Evolutionary conservation across 2,329 filamentous ascomycete genomes (phyloP), one percentile per base, ranked within the genome.

Genomic region (Talaromyces verruculosus): DNA sequence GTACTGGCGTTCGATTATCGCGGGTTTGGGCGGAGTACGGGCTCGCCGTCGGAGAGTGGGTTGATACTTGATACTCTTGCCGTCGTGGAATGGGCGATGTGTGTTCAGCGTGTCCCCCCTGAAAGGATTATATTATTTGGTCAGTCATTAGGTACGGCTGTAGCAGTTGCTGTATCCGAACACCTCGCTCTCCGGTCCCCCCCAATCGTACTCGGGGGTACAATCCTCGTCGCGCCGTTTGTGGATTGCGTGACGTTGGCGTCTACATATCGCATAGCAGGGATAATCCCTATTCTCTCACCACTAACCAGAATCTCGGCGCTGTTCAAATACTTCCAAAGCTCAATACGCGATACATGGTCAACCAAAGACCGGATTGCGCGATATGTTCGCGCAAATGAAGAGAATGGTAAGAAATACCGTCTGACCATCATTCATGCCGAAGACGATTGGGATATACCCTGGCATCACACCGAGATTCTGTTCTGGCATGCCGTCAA

Each of bases 81-180:
- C 0, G 73, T 88, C 2, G 80, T 80, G 1, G 77, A 85, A 11
- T 89, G 85, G 81, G 86, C 84, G 0, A 78, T 83, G 64, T 75
- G 84, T 0, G 80, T 79, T 0, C 85, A 83, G 2, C 75, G 77
- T 0, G 83, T 89, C 3, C 83, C 85, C 0, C 78, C 84, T 0
- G 84, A 0, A 11, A 35, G 33, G 10, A 88, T 87, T 45, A 78
- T 87, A n/a, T 72, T 89, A 25, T 88, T 86, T 66, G 83, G 79
- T 0, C 87, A 89, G 69, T 87, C 84, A 0, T 76, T 89, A 37
- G 87, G 87, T 3, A 87, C 86, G 1, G 86, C 82, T 0, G 83
- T 85, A 8, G 78, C 77, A 35, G 69, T 82, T 11, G 80, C 81
- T 6, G 73, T 86, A 0, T 76, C 79, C 1, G 75, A 82, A 39